Conservation (phyloP, 2,329 filamentous ascomycete species). For the Fusarium drepaniforme region DNA sequence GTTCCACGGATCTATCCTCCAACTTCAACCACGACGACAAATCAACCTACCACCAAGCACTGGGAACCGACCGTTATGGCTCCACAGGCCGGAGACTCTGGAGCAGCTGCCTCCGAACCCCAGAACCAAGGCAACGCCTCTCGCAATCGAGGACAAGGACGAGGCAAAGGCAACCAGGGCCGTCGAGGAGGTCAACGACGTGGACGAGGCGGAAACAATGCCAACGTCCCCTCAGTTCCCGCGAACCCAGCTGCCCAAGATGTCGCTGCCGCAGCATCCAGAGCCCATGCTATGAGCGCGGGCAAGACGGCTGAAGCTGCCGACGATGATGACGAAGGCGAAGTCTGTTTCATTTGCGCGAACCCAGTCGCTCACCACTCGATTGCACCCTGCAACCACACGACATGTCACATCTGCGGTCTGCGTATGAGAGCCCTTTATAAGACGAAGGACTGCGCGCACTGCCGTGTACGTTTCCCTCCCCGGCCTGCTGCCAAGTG, state of each 20-base stretch:
- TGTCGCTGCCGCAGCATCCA: slow-evolving; percentile 50
- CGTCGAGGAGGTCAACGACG: slow-evolving; percentile 51
- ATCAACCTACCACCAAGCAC: slow-evolving; percentile 1
- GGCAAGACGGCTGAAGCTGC: slow-evolving; percentile 39
- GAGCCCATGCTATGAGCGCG: slow-evolving; percentile 50
- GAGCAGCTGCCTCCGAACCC: slow-evolving; percentile 29
- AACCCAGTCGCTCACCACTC: slow-evolving; percentile 89
- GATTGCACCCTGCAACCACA: slow-evolving; percentile 94
- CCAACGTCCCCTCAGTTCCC: slow-evolving; percentile 28
- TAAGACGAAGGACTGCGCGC: slow-evolving; percentile 96
- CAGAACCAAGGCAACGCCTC: slow-evolving; percentile 36
- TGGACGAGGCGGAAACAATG: slow-evolving; percentile 45
- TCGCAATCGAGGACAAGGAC: slow-evolving; percentile 58
- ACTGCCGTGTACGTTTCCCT: slow-evolving; percentile 80
- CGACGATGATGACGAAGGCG: slow-evolving; percentile 72
- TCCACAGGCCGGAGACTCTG: slow-evolving; percentile 30
- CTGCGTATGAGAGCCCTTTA: slow-evolving; percentile 92
- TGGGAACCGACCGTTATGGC: slow-evolving; percentile 27
- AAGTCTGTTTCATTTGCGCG: slow-evolving; percentile 98
- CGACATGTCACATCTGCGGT: slow-evolving; percentile 96
- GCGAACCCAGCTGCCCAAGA: slow-evolving; percentile 48
- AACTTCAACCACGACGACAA: slow-evolving; percentile 5
- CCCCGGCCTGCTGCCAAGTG: not conserved
- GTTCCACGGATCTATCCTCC: slow-evolving; percentile 5
- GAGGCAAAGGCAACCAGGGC: slow-evolving; percentile 55